Conservation (phyloP, 2,329 filamentous ascomycete species). For the Escovopsis sp. region DNA sequence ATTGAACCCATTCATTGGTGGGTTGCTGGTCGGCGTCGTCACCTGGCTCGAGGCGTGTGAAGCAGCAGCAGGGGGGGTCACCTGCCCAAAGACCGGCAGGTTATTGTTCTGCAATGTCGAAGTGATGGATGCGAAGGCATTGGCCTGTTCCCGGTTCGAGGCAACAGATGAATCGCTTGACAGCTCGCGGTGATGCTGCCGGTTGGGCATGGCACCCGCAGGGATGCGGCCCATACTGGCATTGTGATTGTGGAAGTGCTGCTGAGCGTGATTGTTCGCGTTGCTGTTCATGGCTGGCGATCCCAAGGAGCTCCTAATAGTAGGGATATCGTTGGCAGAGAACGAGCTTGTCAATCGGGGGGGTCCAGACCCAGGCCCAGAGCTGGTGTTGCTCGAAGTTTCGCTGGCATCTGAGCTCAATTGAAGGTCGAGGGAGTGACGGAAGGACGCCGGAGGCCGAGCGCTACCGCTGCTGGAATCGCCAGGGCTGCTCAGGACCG, state of each 20-base stretch:
- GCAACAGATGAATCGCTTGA: constrained; percentile 32
- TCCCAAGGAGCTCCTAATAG: constrained; percentile 54
- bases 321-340: constrained; percentile 79
- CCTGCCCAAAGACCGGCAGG: constrained; percentile 63
- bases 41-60: constrained; percentile 12
- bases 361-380: constrained; percentile 42
- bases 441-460: constrained; percentile 31
- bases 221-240: constrained; percentile 70
- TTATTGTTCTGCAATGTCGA: constrained; percentile 67
- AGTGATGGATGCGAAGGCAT: constrained; percentile 43
- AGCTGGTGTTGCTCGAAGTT: constrained; percentile 21
- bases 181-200: constrained; percentile 55
- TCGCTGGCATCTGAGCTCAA: constrained; percentile 33
- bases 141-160: constrained; percentile 27
- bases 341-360: constrained; percentile 76
- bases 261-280: constrained; percentile 44
- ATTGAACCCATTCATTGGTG: constrained; percentile 15
- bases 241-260: constrained; percentile 62
- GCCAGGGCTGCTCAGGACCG: constrained; percentile 20
- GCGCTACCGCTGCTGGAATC: constrained; percentile 32
- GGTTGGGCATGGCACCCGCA: constrained; percentile 45
- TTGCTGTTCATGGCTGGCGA: constrained; percentile 26
- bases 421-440: constrained; percentile 43
- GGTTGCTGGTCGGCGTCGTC: constrained; percentile 11
- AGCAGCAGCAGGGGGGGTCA: constrained; percentile 18